Conservation (phyloP, 2,329 filamentous ascomycete genomes). For the Talaromyces marneffei region DNA sequence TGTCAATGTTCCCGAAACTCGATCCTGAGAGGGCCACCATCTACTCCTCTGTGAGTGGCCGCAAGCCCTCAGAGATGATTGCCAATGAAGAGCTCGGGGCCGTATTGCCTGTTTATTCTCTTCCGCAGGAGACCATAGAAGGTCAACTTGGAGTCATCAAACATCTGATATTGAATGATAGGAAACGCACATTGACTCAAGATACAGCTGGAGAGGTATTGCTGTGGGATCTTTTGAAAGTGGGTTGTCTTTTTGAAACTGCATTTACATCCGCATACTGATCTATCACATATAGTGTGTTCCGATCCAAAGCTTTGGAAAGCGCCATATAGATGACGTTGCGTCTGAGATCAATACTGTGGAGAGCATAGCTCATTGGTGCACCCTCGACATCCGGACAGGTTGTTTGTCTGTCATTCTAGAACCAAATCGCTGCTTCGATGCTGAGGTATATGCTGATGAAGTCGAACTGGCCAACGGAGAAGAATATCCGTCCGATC, state of each 20-base stretch:
- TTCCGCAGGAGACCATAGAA: conserved; percentile 78
- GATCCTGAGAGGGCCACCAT: conserved; percentile 53
- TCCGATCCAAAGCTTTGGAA: conserved; percentile 86
- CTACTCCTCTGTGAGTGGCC: conserved; percentile 44
- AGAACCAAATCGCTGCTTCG: conserved; percentile 93
- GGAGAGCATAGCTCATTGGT: conserved; percentile 92
- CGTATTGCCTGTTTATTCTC: conserved; percentile 59
- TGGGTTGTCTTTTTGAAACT: conserved; percentile 31
- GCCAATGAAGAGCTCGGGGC: conserved; percentile 45
- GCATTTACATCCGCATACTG: conserved; percentile 17
- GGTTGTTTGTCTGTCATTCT: conserved; percentile 85
- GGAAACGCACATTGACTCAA: conserved; percentile 79
- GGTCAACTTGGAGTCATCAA: conserved; percentile 94
- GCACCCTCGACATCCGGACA: conserved; percentile 86
- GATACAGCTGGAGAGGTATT: conserved; percentile 94
- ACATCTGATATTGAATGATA: conserved; percentile 83
- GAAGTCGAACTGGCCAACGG: conserved; percentile 68
- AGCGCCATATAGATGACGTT: conserved; percentile 88
- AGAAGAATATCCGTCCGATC: conserved; percentile 84
- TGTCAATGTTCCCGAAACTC: conserved; percentile 64
- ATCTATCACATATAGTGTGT: conserved; percentile 56
- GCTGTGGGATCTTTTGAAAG: conserved; percentile 87
- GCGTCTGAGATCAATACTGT: conserved; percentile 77
- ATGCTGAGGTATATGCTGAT: conserved; percentile 95
- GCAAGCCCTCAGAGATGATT: conserved; percentile 55